Percentiles rank a stretch among this genome's conserved stretches.
phyloP scores from a whole-genome alignment of 2,329 filamentous ascomycete genomes.

The Neofusicoccum sp. region DNA sequence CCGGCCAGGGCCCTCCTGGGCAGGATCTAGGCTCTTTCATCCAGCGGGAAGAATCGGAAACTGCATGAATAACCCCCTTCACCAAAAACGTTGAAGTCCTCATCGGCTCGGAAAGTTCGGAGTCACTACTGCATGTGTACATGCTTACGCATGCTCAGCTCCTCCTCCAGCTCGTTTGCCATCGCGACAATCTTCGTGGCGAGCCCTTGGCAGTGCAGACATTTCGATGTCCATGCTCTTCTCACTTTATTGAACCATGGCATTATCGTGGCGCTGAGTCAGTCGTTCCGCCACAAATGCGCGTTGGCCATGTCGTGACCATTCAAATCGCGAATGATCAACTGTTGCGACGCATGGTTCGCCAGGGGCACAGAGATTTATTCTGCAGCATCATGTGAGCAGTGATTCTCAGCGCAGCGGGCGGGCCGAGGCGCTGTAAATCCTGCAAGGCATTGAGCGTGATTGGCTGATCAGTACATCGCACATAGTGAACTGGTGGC shows the following conservation, averaged over 20 bases:
- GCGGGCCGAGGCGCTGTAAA: background rate
- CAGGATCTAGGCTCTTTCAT: background rate
- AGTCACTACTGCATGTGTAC: too few species aligned
- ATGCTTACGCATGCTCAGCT: background rate
- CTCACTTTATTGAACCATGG: background rate
- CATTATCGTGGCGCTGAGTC: background rate
- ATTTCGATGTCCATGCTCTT: background rate
- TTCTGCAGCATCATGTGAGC: background rate
- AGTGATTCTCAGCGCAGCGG: background rate
- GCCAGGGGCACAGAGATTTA: background rate
- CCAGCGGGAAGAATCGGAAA: background rate
- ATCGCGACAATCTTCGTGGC: background rate
- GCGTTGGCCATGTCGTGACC: background rate
- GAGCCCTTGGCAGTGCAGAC: background rate
- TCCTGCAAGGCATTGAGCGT: conserved; percentile 1
- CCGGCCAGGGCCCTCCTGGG: background rate
- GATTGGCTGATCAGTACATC: background rate
- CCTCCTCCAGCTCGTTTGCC: background rate
- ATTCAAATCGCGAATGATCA: background rate
- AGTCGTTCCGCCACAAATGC: background rate
- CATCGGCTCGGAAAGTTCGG: background rate
- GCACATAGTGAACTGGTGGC: background rate
- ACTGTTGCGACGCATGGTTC: background rate
- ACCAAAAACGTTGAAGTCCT: background rate
- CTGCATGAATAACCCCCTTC: background rate